Percentiles rank a stretch among this genome's conserved stretches.
phyloP scores from a whole-genome alignment of 2,329 filamentous ascomycete species.

The Dothideomycetes sp. region DNA sequence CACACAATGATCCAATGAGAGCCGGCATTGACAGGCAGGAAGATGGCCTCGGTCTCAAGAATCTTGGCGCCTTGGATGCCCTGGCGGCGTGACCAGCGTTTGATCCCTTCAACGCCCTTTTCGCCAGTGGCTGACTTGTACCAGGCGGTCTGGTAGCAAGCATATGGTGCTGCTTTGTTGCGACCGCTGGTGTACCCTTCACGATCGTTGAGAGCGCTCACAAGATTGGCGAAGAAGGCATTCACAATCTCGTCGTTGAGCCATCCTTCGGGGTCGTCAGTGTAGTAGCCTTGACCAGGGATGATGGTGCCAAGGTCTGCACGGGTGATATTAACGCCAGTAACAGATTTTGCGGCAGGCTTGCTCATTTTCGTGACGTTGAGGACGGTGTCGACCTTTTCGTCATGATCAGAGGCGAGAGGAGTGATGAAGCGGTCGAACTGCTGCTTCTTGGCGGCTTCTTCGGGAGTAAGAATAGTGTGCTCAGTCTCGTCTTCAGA shows the following conservation, averaged over 20 bases:
- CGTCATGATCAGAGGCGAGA: slow-evolving; percentile 2
- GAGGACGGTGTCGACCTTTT: slow-evolving; percentile 3
- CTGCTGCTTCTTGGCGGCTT: background rate
- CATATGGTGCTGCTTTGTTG: slow-evolving; percentile 42
- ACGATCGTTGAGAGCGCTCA: slow-evolving; percentile 42
- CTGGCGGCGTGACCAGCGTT: slow-evolving; percentile 46
- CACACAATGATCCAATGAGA: slow-evolving; percentile 64
- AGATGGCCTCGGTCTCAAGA: slow-evolving; percentile 52
- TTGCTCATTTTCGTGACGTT: background rate
- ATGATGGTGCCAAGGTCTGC: slow-evolving; percentile 55
- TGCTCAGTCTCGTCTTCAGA: background rate
- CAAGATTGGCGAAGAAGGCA: slow-evolving; percentile 50
- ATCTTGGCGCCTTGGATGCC: slow-evolving; percentile 51
- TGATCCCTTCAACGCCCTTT: slow-evolving; percentile 36
- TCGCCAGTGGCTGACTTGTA: slow-evolving; percentile 42
- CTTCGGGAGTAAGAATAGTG: too few species aligned
- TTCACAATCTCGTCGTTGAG: slow-evolving; percentile 71
- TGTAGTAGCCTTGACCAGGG: slow-evolving; percentile 20
- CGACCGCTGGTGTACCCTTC: slow-evolving; percentile 40
- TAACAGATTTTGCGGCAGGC: slow-evolving; percentile 19
- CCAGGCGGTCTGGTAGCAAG: slow-evolving; percentile 56
- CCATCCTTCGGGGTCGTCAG: slow-evolving; percentile 45
- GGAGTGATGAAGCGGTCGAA: slow-evolving; percentile 1
- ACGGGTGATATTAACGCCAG: slow-evolving; percentile 33
- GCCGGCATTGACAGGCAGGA: slow-evolving; percentile 52